Conservation (phyloP, 371 early-diverging fungal genomes). For the Mortierella sp. region DNA sequence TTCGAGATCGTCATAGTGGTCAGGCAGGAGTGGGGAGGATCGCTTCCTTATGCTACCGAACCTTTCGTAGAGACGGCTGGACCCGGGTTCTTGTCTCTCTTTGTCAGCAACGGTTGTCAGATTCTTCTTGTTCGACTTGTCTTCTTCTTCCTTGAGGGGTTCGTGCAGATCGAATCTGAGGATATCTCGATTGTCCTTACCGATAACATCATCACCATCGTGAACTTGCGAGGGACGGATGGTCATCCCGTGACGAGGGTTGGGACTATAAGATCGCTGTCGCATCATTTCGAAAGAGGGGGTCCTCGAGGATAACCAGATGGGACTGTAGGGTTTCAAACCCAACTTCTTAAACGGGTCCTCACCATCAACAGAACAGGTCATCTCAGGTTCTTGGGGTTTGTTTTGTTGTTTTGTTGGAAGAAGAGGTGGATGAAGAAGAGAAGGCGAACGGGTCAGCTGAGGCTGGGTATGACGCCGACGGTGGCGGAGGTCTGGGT, state of each 20-base stretch:
- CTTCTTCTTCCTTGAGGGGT: neutral
- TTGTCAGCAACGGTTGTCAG: neutral
- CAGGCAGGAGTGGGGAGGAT: neutral
- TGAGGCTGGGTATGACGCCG: neutral
- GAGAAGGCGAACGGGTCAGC: neutral
- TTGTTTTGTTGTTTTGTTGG: too few relatives aligned
- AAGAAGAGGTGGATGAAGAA: neutral
- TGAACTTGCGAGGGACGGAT: neutral
- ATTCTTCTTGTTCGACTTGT: neutral
- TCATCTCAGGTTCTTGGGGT: too few relatives aligned
- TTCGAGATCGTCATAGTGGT: neutral
- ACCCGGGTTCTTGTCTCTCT: neutral
- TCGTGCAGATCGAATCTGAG: neutral
- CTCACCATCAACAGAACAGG: neutral
- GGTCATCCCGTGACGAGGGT: neutral
- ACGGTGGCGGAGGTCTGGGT: neutral
- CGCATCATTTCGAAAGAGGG: neutral
- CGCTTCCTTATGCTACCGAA: neutral
- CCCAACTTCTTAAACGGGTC: constrained; percentile 1
- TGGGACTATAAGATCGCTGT: neutral
- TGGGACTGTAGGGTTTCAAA: neutral
- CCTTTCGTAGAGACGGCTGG: neutral
- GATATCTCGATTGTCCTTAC: neutral
- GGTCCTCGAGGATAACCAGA: neutral
- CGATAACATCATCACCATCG: neutral